Conservation (phyloP, 148 eudicot genomes). For the Chenopodium quinoa region DNA sequence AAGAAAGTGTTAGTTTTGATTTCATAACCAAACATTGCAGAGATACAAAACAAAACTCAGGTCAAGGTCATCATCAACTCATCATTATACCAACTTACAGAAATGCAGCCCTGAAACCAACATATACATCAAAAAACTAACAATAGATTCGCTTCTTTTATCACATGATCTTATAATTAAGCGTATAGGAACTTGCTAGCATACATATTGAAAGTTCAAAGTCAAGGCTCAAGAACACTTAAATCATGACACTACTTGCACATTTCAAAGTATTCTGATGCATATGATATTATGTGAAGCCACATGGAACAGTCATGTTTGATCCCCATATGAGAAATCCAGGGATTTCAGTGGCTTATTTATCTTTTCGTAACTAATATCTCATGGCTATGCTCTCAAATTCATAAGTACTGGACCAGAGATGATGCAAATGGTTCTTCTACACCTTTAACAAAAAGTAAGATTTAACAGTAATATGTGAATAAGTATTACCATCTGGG, state of each 20-base stretch:
- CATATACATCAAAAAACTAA: background rate
- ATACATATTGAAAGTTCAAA: background rate
- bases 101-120: background rate
- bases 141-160: background rate
- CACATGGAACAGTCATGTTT: background rate
- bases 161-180: background rate
- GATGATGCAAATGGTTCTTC: background rate
- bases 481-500: slow-evolving; percentile 51
- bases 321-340: background rate
- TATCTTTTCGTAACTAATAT: too few species aligned
- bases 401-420: background rate
- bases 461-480: background rate
- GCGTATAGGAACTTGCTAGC: background rate
- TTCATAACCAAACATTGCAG: background rate
- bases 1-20: background rate
- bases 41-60: background rate
- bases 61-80: background rate
- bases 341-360: background rate
- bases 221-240: background rate
- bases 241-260: background rate
- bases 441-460: background rate
- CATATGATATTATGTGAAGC: background rate
- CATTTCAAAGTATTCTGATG: too few species aligned
- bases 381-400: background rate
- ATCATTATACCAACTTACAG: background rate